Percentiles rank a stretch among this genome's conserved stretches.
These are phyloP conservation scores for Botrytis porri DNA, from an alignment of 2,329 filamentous ascomycete genomes.

Conservation along the genomic window DNA sequence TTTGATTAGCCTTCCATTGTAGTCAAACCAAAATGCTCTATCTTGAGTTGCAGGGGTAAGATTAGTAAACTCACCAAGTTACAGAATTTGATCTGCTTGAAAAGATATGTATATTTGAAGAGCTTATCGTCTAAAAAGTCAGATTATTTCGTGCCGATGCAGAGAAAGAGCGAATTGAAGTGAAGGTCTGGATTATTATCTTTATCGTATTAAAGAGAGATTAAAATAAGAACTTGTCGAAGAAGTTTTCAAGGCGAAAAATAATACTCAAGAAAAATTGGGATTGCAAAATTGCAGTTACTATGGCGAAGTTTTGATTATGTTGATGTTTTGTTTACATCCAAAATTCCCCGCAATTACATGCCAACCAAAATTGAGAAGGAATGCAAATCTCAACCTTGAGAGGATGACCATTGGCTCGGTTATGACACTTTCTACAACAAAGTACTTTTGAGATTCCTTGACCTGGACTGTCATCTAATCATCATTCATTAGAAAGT, in stretches of 20 bases:
- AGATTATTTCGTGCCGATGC: neutral
- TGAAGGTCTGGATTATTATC: neutral
- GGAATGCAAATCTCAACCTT: slow-evolving; percentile 12
- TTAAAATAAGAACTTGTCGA: neutral
- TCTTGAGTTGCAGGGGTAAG: neutral
- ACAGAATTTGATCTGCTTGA: neutral
- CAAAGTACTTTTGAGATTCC: neutral
- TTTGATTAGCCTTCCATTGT: slow-evolving; percentile 1
- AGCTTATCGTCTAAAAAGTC: slow-evolving; percentile 1
- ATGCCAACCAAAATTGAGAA: slow-evolving; percentile 1
- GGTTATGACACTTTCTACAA: neutral
- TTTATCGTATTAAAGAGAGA: neutral
- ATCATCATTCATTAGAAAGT: neutral
- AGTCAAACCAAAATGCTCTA: neutral
- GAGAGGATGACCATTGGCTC: neutral
- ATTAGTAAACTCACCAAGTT: neutral
- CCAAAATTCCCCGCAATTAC: slow-evolving; percentile 8
- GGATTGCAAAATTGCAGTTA: neutral
- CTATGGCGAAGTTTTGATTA: slow-evolving; percentile 8
- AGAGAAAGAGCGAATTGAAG: slow-evolving; percentile 17
- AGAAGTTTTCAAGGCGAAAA: neutral
- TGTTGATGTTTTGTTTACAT: slow-evolving; percentile 21
- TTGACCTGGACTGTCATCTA: neutral
- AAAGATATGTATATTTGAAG: neutral
- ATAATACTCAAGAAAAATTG: neutral